Conservation (phyloP, 805 yeast species). For the Starmera caribaea region DNA sequence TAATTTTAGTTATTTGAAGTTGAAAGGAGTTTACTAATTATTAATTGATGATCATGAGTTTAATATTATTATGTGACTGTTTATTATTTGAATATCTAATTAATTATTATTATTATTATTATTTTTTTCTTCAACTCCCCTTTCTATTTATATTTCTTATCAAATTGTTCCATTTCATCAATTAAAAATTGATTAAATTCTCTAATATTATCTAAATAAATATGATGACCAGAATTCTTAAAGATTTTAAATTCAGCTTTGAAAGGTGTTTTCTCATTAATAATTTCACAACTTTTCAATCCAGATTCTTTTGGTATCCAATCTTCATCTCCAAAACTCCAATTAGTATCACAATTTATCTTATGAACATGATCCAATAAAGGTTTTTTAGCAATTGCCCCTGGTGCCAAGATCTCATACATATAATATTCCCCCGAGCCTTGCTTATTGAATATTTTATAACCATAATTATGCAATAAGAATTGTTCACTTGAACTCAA, state of each 20-base stretch:
- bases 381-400: constrained; percentile 82
- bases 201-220: constrained; percentile 58
- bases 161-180: constrained; percentile 37
- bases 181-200: constrained; percentile 43
- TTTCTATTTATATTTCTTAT: constrained; percentile 1
- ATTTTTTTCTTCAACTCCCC: no score
- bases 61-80: no score
- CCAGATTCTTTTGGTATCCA: constrained; percentile 51
- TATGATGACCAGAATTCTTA: constrained; percentile 62
- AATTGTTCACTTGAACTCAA: constrained; percentile 34
- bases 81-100: no score
- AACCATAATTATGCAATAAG: constrained; percentile 68
- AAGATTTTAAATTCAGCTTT: constrained; percentile 31
- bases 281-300: constrained; percentile 17
- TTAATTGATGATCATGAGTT: no score
- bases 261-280: constrained; percentile 13
- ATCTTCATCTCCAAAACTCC: constrained; percentile 80
- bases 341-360: constrained; percentile 51
- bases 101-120: no score
- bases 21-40: no score
- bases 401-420: constrained; percentile 77
- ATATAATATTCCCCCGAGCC: constrained; percentile 95
- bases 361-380: constrained; percentile 33
- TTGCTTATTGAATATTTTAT: constrained; percentile 71
- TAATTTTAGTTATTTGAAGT: no score